These are phyloP conservation scores for Zasmidium cellare DNA, from an alignment of 2,329 filamentous ascomycete species.

Conservation along the genomic window DNA sequence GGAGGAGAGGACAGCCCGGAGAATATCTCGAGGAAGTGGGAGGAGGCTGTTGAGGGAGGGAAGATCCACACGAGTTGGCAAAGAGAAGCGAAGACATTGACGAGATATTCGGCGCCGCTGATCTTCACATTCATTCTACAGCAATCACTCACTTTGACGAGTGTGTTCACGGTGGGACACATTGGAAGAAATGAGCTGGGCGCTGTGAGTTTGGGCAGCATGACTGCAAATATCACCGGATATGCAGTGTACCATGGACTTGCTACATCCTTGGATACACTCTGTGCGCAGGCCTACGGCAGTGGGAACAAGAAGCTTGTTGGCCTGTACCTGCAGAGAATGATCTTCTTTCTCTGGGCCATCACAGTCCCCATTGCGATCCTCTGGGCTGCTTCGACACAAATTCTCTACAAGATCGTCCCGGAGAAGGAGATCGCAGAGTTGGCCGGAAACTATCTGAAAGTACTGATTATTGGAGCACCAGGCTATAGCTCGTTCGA, in stretches of 20 bases:
- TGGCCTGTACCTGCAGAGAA: slow-evolving; percentile 77
- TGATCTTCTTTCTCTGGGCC: slow-evolving; percentile 73
- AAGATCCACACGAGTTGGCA: slow-evolving; percentile 89
- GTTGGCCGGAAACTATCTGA: slow-evolving; percentile 72
- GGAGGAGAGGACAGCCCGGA: slow-evolving; percentile 53
- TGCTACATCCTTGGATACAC: slow-evolving; percentile 84
- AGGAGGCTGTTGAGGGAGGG: slow-evolving; percentile 77
- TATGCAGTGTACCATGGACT: slow-evolving; percentile 60
- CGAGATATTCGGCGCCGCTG: slow-evolving; percentile 43
- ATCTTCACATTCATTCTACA: slow-evolving; percentile 52
- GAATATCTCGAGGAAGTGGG: slow-evolving; percentile 73
- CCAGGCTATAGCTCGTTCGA: slow-evolving; percentile 78
- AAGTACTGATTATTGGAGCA: slow-evolving; percentile 67
- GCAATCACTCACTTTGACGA: slow-evolving; percentile 48
- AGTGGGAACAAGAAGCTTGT: slow-evolving; percentile 88
- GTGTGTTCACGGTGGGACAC: slow-evolving; percentile 51
- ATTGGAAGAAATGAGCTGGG: slow-evolving; percentile 51
- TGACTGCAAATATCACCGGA: slow-evolving; percentile 52
- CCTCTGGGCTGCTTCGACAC: slow-evolving; percentile 69
- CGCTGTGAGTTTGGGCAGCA: slow-evolving; percentile 48
- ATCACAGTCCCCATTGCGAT: slow-evolving; percentile 71
- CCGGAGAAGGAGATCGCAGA: slow-evolving; percentile 70
- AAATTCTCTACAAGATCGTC: slow-evolving; percentile 64
- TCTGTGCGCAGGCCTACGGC: slow-evolving; percentile 92
- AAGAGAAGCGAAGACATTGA: slow-evolving; percentile 80